Base-by-base conservation (phyloP, 768 basidiomycete species). In the Ramaria sp. region DNA sequence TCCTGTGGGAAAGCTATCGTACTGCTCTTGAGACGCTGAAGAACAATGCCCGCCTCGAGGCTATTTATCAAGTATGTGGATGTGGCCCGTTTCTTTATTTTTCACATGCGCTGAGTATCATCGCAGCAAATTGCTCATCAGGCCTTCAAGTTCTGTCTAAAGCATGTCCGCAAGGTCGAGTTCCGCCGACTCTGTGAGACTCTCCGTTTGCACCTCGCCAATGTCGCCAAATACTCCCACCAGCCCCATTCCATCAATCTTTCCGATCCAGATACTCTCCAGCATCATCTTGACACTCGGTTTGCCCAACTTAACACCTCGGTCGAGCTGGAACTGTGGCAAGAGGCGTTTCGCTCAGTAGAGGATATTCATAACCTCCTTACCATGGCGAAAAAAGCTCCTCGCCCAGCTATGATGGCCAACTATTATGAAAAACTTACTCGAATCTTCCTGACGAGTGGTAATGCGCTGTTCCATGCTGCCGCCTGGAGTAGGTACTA, bases 341-440 rank as follows among this genome's bases (percentile, higher is more conserved):
- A 97, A 64, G 95, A 97, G 64, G 95, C 92, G 9, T 99, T 97
- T 79, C 87, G 95, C 57, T 92, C 91, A 39, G 92, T 97, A 57
- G 95, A 99, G 68, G 95, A 99, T 67, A 88, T 97, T 37, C 95
- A 98, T 72, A 92, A 93, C 62, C 78, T 98, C 34, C 81, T 99
- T 60, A 88, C 84, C 10, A 83, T 91, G 79, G 86, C 88, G 27
- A 95, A 95, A 68, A 95, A 93, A 69, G 82, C 89, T 0, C 90
- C 92, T 1, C 83, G 91, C 32, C 90, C 91, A 0, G 78, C 84
- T 12, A 95, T 97, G 92, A 97, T 98, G 94, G 91, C 92, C 56
- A 92, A 89, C 68, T 98, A 97, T 71, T 98, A 98, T 71, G 93
- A 97, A 68, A 97, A 98, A 70, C 81, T 97, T 59, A 89, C 94